A percentile compares a stretch with the other conserved stretches of the same genome.
These are phyloP conservation scores for Eucalyptus sp. DNA, from an alignment of 345 rosid genomes.

Conservation along the genomic window DNA sequence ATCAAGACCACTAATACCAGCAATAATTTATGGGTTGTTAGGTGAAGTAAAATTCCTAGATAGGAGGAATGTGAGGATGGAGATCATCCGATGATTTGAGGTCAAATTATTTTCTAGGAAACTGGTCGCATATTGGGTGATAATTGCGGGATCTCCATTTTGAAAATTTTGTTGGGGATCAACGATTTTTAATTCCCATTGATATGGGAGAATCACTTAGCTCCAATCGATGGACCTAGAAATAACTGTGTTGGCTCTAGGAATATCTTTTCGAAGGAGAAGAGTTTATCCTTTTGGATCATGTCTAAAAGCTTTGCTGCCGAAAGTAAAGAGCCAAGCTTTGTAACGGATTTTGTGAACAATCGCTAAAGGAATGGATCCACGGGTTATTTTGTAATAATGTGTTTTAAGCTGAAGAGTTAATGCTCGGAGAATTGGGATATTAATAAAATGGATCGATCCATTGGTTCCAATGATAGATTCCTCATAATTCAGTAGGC, in stretches of 20 bases:
- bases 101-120: not conserved
- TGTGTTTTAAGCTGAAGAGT: not conserved
- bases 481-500: too few species aligned
- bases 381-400: not conserved
- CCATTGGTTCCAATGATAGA: not conserved
- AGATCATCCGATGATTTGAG: not conserved
- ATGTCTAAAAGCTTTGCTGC: not conserved
- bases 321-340: not conserved
- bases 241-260: not conserved
- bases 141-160: not conserved
- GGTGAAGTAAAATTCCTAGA: not conserved
- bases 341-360: not conserved
- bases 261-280: not conserved
- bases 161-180: not conserved
- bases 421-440: not conserved
- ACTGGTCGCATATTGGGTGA: not conserved
- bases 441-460: not conserved
- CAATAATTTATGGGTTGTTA: not conserved
- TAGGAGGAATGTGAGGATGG: not conserved
- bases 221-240: not conserved
- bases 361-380: not conserved
- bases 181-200: not conserved
- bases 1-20: not conserved
- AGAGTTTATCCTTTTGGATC: not conserved
- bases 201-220: not conserved